Evolutionary conservation across 192 early-diverging fungal species (phyloP).

Genomic region (Backusella westeae): DNA sequence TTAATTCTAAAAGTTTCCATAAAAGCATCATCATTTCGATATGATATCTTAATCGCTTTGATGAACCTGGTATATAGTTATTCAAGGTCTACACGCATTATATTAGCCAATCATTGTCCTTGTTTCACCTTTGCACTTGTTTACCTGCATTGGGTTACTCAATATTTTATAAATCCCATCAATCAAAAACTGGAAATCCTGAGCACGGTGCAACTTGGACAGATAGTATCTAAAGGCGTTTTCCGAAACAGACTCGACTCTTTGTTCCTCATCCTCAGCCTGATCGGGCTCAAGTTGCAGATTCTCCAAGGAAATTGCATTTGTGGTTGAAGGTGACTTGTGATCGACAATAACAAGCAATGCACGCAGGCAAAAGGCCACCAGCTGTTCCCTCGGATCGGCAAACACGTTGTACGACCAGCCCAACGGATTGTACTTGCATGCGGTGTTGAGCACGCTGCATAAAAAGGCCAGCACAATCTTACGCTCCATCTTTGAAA

Average conservation of each 20-base stretch:
- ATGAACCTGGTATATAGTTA: slow-evolving; percentile 73
- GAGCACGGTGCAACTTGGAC: slow-evolving; percentile 75
- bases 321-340: slow-evolving; percentile 35
- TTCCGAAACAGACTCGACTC: slow-evolving; percentile 23
- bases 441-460: slow-evolving; percentile 81
- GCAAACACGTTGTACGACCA: slow-evolving; percentile 80
- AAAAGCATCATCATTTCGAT: slow-evolving; percentile 79
- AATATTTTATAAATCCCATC: slow-evolving; percentile 76
- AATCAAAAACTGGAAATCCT: slow-evolving; percentile 82
- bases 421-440: slow-evolving; percentile 78
- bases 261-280: background rate
- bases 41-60: slow-evolving; percentile 60
- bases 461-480: slow-evolving; percentile 79
- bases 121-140: too few relatives aligned
- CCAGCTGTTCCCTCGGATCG: slow-evolving; percentile 72
- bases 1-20: slow-evolving; percentile 82
- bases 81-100: slow-evolving; percentile 46
- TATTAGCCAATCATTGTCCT: background rate
- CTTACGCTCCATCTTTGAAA: slow-evolving; percentile 59
- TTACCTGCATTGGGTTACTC: slow-evolving; percentile 70
- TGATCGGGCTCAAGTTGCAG: background rate
- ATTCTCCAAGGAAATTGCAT: background rate
- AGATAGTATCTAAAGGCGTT: slow-evolving; percentile 81
- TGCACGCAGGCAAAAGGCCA: slow-evolving; percentile 64
- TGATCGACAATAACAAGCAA: slow-evolving; percentile 70